These are phyloP conservation scores for Carex pumila DNA, from an alignment of 176 grass and related monocot genomes.

Conservation along the genomic window DNA sequence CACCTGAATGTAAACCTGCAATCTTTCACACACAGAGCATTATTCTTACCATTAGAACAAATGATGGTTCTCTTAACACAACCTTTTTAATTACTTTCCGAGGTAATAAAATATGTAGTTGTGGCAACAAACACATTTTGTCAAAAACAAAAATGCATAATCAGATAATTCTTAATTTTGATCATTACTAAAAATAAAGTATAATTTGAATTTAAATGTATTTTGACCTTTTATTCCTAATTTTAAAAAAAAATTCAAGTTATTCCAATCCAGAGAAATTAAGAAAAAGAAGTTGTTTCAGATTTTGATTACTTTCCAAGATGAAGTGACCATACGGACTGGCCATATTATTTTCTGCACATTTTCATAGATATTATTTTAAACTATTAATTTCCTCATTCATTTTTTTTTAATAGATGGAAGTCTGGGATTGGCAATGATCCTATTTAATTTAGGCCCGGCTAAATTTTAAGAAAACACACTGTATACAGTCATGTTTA, in stretches of 20 bases:
- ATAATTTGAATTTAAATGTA: too few relatives aligned
- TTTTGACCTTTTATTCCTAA: neutral
- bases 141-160: neutral
- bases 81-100: too few relatives aligned
- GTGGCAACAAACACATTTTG: neutral
- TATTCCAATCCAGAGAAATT: neutral
- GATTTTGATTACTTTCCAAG: neutral
- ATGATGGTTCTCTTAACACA: too few relatives aligned
- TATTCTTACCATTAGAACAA: too few relatives aligned
- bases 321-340: neutral
- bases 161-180: too few relatives aligned
- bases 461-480: neutral
- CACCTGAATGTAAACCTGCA: too few relatives aligned
- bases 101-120: neutral
- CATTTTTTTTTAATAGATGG: neutral
- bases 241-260: neutral
- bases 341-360: neutral
- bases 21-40: too few relatives aligned
- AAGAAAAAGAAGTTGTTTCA: neutral
- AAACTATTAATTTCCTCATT: neutral
- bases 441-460: neutral
- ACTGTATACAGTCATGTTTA: neutral
- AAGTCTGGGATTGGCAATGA: too few relatives aligned
- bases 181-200: too few relatives aligned
- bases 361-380: neutral